These are phyloP conservation scores for Geranium brycei DNA, from an alignment of 345 rosid genomes.

Conservation along the genomic window DNA sequence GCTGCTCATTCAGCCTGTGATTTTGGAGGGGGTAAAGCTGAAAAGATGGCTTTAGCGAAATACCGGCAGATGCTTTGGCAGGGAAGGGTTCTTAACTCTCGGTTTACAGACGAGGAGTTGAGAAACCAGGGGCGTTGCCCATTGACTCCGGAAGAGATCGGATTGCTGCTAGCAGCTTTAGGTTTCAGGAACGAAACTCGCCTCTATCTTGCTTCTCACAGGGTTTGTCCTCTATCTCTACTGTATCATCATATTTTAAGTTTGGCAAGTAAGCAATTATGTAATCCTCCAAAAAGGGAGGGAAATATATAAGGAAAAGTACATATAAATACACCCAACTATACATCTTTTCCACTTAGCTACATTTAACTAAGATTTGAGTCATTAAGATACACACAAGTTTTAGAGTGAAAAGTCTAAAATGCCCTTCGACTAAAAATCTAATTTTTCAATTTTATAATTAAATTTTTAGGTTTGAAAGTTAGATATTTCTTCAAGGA, in stretches of 20 bases:
- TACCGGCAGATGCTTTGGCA: slow-evolving; percentile 88
- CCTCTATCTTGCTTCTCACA: slow-evolving; percentile 90
- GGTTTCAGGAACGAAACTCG: slow-evolving; percentile 78
- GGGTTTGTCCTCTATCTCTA: slow-evolving; percentile 26
- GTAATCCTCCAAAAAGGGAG: no score
- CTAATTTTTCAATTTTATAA: no score
- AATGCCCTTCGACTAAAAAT: no score
- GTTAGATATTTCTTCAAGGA: no score
- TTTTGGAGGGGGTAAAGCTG: slow-evolving; percentile 96
- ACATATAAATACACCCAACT: no score
- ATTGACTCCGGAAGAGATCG: slow-evolving; percentile 91
- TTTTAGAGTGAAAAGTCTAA: no score
- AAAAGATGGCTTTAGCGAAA: slow-evolving; percentile 71
- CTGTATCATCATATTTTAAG: background rate
- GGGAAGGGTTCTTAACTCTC: slow-evolving; percentile 85
- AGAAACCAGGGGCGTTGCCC: slow-evolving; percentile 95
- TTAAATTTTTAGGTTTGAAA: no score
- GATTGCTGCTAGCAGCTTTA: slow-evolving; percentile 70
- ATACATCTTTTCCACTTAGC: no score
- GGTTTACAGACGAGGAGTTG: slow-evolving; percentile 65
- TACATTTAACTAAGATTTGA: no score
- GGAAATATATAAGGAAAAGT: no score
- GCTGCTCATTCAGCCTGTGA: slow-evolving; percentile 98
- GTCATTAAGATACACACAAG: no score
- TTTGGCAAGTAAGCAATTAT: no score